phyloP scores from a whole-genome alignment of 768 basidiomycete genomes.

The Lyophyllum atratum region DNA sequence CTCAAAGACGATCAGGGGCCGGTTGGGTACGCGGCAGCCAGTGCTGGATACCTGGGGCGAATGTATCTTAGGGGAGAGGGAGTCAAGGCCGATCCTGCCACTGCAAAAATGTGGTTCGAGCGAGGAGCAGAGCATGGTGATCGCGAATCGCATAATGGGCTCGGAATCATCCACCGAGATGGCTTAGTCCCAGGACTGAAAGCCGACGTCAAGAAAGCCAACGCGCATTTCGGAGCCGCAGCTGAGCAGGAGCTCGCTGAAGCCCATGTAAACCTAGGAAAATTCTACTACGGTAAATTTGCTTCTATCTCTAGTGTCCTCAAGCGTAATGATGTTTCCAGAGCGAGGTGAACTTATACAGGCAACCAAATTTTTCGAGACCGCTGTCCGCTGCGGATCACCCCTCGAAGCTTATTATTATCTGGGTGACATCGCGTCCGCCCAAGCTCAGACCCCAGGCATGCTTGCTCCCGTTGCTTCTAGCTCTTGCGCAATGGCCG shows the following conservation, averaged over 20 bases:
- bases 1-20: conserved; percentile 55
- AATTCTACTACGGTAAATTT: conserved; percentile 63
- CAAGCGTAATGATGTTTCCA: conserved; percentile 32
- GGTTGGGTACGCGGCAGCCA: conserved; percentile 69
- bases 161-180: conserved; percentile 93
- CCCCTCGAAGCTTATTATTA: conserved; percentile 96
- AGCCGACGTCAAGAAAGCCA: conserved; percentile 63
- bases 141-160: conserved; percentile 83
- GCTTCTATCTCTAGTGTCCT: not conserved
- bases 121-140: conserved; percentile 81
- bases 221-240: conserved; percentile 71
- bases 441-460: conserved; percentile 46
- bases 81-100: conserved; percentile 68
- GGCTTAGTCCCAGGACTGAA: conserved; percentile 73
- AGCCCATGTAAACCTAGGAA: conserved; percentile 89
- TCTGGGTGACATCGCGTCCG: conserved; percentile 78
- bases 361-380: conserved; percentile 80
- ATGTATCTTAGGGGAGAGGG: conserved; percentile 97
- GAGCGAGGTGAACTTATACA: conserved; percentile 66
- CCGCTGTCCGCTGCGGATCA: conserved; percentile 83
- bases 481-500: conserved; percentile 86
- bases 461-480: conserved; percentile 52
- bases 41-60: conserved; percentile 87
- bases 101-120: conserved; percentile 94
- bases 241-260: conserved; percentile 90